These are phyloP conservation scores for Fraxinus sp. DNA, from an alignment of 305 asterid genomes.

Conservation along the genomic window DNA sequence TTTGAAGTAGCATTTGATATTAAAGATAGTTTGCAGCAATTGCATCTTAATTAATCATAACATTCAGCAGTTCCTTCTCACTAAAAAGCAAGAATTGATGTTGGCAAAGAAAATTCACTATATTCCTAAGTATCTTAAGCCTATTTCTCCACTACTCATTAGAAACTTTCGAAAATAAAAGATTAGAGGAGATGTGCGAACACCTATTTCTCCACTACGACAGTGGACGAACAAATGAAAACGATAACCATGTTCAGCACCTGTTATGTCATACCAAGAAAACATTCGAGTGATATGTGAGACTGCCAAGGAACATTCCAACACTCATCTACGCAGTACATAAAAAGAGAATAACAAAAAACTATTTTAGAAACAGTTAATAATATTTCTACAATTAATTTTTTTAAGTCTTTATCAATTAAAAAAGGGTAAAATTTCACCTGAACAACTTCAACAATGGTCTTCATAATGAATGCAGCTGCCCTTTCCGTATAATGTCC, in stretches of 20 bases:
- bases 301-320: not conserved
- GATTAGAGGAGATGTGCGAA: not conserved
- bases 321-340: not conserved
- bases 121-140: not conserved
- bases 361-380: not conserved
- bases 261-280: not conserved
- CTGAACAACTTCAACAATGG: constrained; percentile 79
- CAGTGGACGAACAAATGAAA: not conserved
- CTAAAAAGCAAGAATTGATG: not conserved
- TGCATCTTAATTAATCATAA: not conserved
- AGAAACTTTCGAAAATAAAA: not conserved
- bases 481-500: constrained; percentile 85
- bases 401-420: not conserved
- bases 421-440: constrained; percentile 33
- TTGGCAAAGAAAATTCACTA: not conserved
- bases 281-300: not conserved
- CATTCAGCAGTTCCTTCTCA: not conserved
- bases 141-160: not conserved
- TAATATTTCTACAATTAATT: not conserved
- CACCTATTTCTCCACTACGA: not conserved
- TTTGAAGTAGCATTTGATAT: not conserved
- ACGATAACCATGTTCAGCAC: not conserved
- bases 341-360: not conserved
- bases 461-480: constrained; percentile 67
- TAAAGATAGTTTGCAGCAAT: not conserved